Percentiles rank a stretch among this genome's conserved stretches.
phyloP scores from a whole-genome alignment of 2,329 filamentous ascomycete species.

The Penicillium sp. region DNA sequence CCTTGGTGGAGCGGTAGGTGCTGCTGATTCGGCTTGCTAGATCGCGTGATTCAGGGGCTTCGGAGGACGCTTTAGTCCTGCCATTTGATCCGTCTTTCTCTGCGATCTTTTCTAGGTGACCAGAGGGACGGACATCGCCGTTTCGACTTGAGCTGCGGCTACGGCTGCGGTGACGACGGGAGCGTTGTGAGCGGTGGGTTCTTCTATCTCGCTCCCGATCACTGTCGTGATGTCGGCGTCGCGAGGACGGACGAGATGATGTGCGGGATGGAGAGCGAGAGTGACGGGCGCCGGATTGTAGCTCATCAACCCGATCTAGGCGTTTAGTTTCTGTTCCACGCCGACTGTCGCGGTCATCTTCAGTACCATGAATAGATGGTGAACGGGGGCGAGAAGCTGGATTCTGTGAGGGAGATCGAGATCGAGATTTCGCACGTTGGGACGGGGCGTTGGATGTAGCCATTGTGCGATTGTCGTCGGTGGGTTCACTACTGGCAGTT shows the following conservation, averaged over 20 bases:
- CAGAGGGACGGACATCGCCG: constrained; percentile 40
- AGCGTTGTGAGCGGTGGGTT: constrained; percentile 49
- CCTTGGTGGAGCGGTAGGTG: constrained; percentile 31
- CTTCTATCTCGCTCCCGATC: constrained; percentile 51
- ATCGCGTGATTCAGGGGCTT: constrained; percentile 24
- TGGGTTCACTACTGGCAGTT: constrained; percentile 3
- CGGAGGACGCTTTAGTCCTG: constrained; percentile 19
- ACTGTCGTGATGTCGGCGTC: constrained; percentile 56
- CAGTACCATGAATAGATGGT: constrained; percentile 30
- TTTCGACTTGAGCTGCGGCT: constrained; percentile 32
- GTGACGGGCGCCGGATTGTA: constrained; percentile 47
- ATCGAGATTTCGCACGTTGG: constrained; percentile 9
- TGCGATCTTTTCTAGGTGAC: constrained; percentile 32
- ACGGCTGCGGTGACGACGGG: constrained; percentile 51
- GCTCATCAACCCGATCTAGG: constrained; percentile 39
- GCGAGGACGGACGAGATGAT: constrained; percentile 56
- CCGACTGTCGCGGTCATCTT: constrained; percentile 36
- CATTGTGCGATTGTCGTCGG: background rate
- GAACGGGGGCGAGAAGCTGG: constrained; percentile 57
- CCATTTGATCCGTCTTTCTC: constrained; percentile 25
- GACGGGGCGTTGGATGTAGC: background rate
- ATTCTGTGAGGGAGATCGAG: constrained; percentile 44
- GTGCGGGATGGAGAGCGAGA: constrained; percentile 67
- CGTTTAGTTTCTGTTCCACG: constrained; percentile 46
- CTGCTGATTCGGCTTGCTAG: constrained; percentile 28